Conservation (phyloP, 768 basidiomycete species). For the Boletus rubescentipes region DNA sequence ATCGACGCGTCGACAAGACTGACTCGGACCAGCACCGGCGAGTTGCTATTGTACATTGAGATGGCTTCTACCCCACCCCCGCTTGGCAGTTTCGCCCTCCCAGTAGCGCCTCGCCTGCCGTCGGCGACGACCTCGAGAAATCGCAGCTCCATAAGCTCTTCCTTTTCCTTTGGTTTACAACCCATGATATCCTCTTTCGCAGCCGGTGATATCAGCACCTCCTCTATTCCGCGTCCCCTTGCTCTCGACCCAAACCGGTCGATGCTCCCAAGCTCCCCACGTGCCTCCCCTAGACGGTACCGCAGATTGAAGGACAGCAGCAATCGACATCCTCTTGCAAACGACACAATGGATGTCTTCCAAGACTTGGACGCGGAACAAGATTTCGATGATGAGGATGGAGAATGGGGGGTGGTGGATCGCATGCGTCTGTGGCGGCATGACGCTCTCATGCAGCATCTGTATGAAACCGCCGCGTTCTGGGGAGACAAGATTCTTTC, state of each 20-base stretch:
- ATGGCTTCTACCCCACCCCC: conserved; percentile 53
- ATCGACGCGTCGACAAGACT: conserved; percentile 10
- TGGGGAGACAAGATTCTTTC: conserved; percentile 98
- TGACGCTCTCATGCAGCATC: conserved; percentile 97
- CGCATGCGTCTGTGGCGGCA: conserved; percentile 97
- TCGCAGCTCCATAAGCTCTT: conserved; percentile 71
- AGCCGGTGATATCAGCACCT: conserved; percentile 60
- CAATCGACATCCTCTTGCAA: conserved; percentile 70
- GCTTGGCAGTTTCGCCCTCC: conserved; percentile 40
- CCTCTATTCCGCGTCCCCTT: conserved; percentile 52
- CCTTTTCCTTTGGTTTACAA: conserved; percentile 83
- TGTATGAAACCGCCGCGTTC: conserved; percentile 95
- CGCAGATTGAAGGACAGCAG: conserved; percentile 54
- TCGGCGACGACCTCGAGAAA: conserved; percentile 57
- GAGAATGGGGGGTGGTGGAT: conserved; percentile 86
- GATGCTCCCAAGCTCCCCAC: conserved; percentile 70
- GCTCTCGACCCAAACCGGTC: conserved; percentile 82
- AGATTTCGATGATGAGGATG: conserved; percentile 56
- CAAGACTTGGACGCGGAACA: conserved; percentile 62
- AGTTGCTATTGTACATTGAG: neutral
- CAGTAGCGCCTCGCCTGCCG: conserved; percentile 48
- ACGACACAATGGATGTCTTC: conserved; percentile 73
- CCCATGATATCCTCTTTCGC: conserved; percentile 70
- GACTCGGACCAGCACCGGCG: neutral
- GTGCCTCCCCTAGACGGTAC: conserved; percentile 62